Evolutionary conservation across 768 basidiomycete genomes (phyloP), one percentile per base, ranked within the genome.

Genomic region (Pulveroboletus sp.): DNA sequence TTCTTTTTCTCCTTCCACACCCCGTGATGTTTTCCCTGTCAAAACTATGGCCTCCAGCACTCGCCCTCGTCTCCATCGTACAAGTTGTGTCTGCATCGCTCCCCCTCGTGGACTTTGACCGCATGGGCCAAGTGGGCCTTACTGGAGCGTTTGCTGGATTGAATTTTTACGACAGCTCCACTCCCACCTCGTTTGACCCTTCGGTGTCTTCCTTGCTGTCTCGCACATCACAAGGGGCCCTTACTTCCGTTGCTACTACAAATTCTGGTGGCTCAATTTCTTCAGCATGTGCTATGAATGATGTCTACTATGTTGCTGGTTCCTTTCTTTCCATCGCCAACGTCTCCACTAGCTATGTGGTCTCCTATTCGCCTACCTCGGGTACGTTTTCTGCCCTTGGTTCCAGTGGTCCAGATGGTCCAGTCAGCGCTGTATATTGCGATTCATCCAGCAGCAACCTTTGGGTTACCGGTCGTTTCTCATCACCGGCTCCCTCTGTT

Each of bases 41-140:
- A 17, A 38, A 31, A 18, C 9, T 38, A 56, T 62, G 64, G 69
- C 59, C 57, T 66, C 57, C 54, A 39, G 58, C 47, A 63, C 49
- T 65, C 51, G 10, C 57, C 39, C 50, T 66, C 50, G 41, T 46
- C 39, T 52, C 39, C 42, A 38, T 67, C 36, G 51, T 52, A 3
- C 35, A 41, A 21, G 13, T 53, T 49, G 60, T 41, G 18, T 62
- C 58, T 51, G 78, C 76, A 8, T 65, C 74, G 6, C 69, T 81
- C 13, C 82, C 82, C 6, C 70, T 73, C 53, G 74, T 88, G 59
- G 86, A 89, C 68, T 86, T 83, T 61, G 71, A 76, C 59, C 84
- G 86, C 46, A 94, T 99, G 90, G 95, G 95, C 56, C 84, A 77
- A 47, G 93, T 97, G 43, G 93, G 84, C 49, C 76, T 97, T 37